These are phyloP conservation scores for Zoysia japonica DNA, from an alignment of 176 grass and related monocot genomes.

Conservation along the genomic window DNA sequence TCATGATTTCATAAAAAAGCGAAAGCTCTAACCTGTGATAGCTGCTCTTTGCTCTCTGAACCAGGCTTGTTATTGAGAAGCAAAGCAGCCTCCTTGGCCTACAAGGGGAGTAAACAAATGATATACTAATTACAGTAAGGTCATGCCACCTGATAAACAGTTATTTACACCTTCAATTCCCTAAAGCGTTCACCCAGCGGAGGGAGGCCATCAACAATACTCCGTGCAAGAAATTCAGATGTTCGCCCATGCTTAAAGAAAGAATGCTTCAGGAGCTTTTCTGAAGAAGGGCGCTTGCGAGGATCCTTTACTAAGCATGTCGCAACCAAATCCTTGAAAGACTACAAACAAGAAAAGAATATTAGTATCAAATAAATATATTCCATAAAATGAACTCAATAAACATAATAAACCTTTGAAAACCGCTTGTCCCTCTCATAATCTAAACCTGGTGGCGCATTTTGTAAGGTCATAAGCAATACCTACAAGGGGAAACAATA, in stretches of 20 bases:
- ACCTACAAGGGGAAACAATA: slow-evolving; percentile 49
- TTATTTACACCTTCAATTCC: slow-evolving; percentile 65
- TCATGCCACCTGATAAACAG: slow-evolving; percentile 15
- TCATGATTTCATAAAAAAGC: slow-evolving; percentile 41
- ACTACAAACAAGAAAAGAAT: slow-evolving; percentile 49
- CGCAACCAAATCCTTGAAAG: slow-evolving; percentile 89
- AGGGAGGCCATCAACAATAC: slow-evolving; percentile 73
- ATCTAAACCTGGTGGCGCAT: slow-evolving; percentile 93
- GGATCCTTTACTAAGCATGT: slow-evolving; percentile 97
- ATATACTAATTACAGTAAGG: slow-evolving; percentile 29
- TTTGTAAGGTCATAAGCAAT: slow-evolving; percentile 97
- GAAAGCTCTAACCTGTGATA: slow-evolving; percentile 79
- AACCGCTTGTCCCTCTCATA: slow-evolving; percentile 96
- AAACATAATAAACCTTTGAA: slow-evolving; percentile 71
- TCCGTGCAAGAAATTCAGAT: slow-evolving; percentile 63
- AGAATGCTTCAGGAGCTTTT: slow-evolving; percentile 88
- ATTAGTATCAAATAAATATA: slow-evolving; percentile 26
- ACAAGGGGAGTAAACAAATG: slow-evolving; percentile 39
- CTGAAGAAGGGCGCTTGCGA: slow-evolving; percentile 78
- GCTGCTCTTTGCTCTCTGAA: slow-evolving; percentile 70
- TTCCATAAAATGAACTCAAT: background rate
- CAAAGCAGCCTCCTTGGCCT: slow-evolving; percentile 86
- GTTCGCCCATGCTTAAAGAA: slow-evolving; percentile 91
- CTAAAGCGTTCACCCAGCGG: slow-evolving; percentile 89
- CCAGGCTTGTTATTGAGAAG: slow-evolving; percentile 69